These are phyloP conservation scores for Cercospora sesami DNA, from an alignment of 2,329 filamentous ascomycete genomes.

Conservation along the genomic window DNA sequence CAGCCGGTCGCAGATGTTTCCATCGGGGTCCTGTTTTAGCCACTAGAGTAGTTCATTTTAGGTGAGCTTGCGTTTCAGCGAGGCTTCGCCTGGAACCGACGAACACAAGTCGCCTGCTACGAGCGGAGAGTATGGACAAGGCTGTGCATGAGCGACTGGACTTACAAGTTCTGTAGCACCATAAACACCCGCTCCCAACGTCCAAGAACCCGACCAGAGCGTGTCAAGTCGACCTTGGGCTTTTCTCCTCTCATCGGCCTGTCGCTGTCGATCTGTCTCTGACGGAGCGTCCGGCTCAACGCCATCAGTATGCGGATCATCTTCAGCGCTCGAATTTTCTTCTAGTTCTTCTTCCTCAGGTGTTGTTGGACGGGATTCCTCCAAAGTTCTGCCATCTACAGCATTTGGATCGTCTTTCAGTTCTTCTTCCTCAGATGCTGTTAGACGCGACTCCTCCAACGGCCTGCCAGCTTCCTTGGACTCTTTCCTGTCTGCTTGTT, in stretches of 20 bases:
- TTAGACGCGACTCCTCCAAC: not conserved
- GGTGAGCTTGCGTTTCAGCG: not conserved
- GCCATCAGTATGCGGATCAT: not conserved
- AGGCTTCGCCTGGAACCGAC: not conserved
- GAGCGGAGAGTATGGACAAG: not conserved
- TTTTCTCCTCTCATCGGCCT: not conserved
- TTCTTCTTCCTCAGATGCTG: not conserved
- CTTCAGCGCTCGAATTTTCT: not conserved
- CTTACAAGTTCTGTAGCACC: not conserved
- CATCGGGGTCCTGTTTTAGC: constrained; percentile 9
- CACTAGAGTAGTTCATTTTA: not conserved
- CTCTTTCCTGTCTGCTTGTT: not conserved
- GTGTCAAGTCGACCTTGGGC: not conserved
- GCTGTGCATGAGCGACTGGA: not conserved
- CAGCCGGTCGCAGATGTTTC: constrained; percentile 11
- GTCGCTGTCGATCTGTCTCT: not conserved
- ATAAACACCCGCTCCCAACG: not conserved
- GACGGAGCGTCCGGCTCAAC: not conserved
- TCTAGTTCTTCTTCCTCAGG: not conserved
- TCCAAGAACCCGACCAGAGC: constrained; percentile 1
- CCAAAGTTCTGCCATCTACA: no score
- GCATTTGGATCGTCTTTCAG: no score
- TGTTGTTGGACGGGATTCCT: not conserved
- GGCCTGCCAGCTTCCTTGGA: not conserved
- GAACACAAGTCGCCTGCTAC: not conserved